Evolutionary conservation across 2,329 filamentous ascomycete species (phyloP).

Genomic region (Aspergillus uvarum): DNA sequence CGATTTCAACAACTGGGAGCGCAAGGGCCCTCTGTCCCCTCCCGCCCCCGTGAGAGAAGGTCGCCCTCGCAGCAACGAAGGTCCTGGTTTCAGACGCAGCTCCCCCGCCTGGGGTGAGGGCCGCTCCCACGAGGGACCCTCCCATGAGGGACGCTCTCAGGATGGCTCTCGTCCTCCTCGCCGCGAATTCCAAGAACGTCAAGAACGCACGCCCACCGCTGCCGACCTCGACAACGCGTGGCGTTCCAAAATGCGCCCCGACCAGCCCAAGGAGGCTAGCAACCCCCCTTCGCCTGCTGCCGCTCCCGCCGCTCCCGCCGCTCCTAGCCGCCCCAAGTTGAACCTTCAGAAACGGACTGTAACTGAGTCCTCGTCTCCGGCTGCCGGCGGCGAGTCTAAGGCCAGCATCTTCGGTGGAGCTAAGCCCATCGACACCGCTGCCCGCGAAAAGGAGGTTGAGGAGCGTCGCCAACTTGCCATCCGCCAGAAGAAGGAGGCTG

Average conservation of each 20-base stretch:
- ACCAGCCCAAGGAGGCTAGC: conserved; percentile 71
- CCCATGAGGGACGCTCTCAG: conserved; percentile 61
- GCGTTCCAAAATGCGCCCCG: conserved; percentile 89
- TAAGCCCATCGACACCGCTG: conserved; percentile 87
- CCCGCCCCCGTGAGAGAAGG: conserved; percentile 55
- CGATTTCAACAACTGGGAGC: conserved; percentile 89
- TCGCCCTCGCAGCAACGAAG: conserved; percentile 60
- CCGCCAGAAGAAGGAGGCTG: conserved; percentile 80
- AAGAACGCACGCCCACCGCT: conserved; percentile 74
- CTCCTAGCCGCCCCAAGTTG: conserved; percentile 66
- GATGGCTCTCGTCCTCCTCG: conserved; percentile 78
- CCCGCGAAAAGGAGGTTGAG: conserved; percentile 84
- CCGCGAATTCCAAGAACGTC: conserved; percentile 71
- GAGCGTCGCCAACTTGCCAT: conserved; percentile 75
- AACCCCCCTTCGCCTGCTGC: conserved; percentile 73
- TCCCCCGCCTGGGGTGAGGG: conserved; percentile 75
- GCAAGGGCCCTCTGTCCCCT: conserved; percentile 86
- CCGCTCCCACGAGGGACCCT: conserved; percentile 68
- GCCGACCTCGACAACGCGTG: conserved; percentile 92
- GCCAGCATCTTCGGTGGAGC: conserved; percentile 92
- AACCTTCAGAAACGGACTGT: conserved; percentile 91
- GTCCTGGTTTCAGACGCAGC: conserved; percentile 60
- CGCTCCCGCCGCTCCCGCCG: conserved; percentile 57
- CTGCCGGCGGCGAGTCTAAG: conserved; percentile 65
- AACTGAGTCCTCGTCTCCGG: conserved; percentile 63